A percentile compares a stretch with the other conserved stretches of the same genome.
Evolutionary conservation across 2,329 filamentous ascomycete genomes (phyloP).

Genomic region (Trichoderma sp.): DNA sequence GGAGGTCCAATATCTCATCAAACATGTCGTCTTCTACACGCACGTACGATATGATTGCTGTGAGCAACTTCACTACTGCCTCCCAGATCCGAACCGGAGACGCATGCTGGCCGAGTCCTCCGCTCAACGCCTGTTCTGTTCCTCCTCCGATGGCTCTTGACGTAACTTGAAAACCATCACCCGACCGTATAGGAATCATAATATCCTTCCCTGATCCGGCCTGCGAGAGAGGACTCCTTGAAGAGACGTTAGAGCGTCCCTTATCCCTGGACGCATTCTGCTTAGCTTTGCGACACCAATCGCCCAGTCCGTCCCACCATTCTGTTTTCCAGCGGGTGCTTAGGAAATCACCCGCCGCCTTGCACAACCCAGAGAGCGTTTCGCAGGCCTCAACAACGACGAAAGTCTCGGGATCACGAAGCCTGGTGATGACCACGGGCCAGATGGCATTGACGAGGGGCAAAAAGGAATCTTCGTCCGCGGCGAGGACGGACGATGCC

Average conservation of each 20-base stretch:
- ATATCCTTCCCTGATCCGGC: constrained; percentile 23
- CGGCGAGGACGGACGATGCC: constrained; percentile 67
- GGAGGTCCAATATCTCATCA: constrained; percentile 65
- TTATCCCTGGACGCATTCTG: constrained; percentile 34
- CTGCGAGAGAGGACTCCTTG: neutral
- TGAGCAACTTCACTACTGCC: constrained; percentile 57
- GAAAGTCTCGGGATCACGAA: constrained; percentile 65
- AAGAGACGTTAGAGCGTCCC: constrained; percentile 13
- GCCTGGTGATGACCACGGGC: constrained; percentile 71
- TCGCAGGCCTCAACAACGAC: constrained; percentile 69
- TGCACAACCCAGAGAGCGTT: constrained; percentile 66
- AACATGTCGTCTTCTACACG: constrained; percentile 65
- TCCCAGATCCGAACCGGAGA: constrained; percentile 64
- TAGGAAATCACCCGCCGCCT: constrained; percentile 77
- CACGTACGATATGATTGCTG: constrained; percentile 60
- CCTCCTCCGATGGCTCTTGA: constrained; percentile 14
- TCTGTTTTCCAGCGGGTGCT: constrained; percentile 69
- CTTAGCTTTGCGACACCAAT: constrained; percentile 48
- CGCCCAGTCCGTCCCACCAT: constrained; percentile 58
- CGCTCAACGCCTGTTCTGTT: constrained; percentile 22
- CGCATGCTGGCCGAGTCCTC: constrained; percentile 56
- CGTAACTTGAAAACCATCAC: constrained; percentile 24
- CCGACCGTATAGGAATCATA: constrained; percentile 34
- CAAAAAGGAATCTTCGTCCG: constrained; percentile 78
- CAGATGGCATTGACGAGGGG: constrained; percentile 88